Percentiles rank a stretch among this genome's conserved stretches.
Evolutionary conservation across 108 stramenopile species (phyloP).

Genomic region (Pseudonitzschia multistriata): DNA sequence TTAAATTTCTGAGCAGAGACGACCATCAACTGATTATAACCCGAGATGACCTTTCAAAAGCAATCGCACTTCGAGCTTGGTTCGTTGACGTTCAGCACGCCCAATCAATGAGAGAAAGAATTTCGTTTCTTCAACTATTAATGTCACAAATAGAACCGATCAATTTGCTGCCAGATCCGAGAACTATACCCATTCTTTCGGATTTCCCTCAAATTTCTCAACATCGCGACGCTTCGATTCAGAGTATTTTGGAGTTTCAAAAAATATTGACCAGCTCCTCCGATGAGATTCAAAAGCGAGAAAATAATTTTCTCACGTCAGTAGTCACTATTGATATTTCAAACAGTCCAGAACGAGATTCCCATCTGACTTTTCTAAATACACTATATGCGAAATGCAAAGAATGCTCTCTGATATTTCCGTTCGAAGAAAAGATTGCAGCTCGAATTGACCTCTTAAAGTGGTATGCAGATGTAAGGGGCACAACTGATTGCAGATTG

Average conservation of each 20-base stretch:
- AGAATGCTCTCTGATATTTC: constrained; percentile 48
- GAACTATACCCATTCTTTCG: neutral
- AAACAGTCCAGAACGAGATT: neutral
- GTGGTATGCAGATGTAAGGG: constrained; percentile 45
- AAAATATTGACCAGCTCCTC: neutral
- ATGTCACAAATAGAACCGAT: constrained; percentile 5
- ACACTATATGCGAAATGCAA: constrained; percentile 33
- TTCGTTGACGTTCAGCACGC: constrained; percentile 57
- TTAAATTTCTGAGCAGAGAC: constrained; percentile 46
- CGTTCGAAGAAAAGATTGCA: constrained; percentile 65
- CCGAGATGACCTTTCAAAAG: constrained; percentile 52
- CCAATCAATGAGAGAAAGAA: constrained; percentile 46
- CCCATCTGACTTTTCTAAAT: neutral
- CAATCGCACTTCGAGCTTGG: constrained; percentile 53
- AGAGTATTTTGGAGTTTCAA: neutral
- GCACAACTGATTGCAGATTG: neutral
- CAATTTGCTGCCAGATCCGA: neutral
- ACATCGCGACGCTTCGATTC: neutral
- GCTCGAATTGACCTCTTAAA: constrained; percentile 50
- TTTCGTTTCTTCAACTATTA: constrained; percentile 48
- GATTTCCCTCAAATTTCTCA: constrained; percentile 3
- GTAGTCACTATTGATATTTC: neutral
- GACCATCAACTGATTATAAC: constrained; percentile 30
- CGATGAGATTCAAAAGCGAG: neutral
- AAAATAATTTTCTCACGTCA: constrained; percentile 6